Evolutionary conservation across 2,329 filamentous ascomycete genomes (phyloP), one percentile per base, ranked within the genome.

Genomic region (Neofusicoccum laricinum): DNA sequence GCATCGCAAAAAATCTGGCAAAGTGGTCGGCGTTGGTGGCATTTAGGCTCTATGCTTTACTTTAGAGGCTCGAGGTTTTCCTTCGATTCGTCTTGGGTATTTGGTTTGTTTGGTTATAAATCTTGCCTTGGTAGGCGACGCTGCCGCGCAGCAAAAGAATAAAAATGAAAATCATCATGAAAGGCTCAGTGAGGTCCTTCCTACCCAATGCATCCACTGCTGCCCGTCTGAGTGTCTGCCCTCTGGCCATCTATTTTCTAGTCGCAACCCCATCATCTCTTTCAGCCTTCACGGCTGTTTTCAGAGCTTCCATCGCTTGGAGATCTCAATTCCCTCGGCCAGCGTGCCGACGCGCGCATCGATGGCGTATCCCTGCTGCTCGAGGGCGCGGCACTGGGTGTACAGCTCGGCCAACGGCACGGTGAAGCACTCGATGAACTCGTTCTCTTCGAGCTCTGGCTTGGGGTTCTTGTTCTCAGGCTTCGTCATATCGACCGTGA

Each of bases 391-490:
- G 72, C 88, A 88, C 72, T 90, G 87, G 0, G 82, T 82, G 79
- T 89, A 92, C 43, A 94, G 75, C 14, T 83, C 79, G 19, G 77
- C 79, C 48, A 94, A 72, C 5, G 87, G 88, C 7, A 92, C 82
- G 8, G 85, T 86, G 71, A 94, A 93, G 38, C 88, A 88, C 74
- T 93, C 90, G 71, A 94, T 93, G 72, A 93, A 93, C 77, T 94
- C 91, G 67, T 87, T 89, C 30, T 93, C 90, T 73, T 94, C 90
- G 6, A 93, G 81, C 72, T 90, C 79, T 0, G 90, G 88, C 74
- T 87, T 68, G 15, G 34, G 82, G 61, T 90, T 81, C 72, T 88
- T 84, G 72, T 94, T 94, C 69, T 87, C 87, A 0, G 88, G 84
- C 1, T 87, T 79, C 4, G 79, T 82, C 82, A 90, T 86, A 75